A percentile compares a stretch with the other conserved stretches of the same genome.
phyloP scores from a whole-genome alignment of 2,329 filamentous ascomycete genomes.

The Exserohilum turcica region DNA sequence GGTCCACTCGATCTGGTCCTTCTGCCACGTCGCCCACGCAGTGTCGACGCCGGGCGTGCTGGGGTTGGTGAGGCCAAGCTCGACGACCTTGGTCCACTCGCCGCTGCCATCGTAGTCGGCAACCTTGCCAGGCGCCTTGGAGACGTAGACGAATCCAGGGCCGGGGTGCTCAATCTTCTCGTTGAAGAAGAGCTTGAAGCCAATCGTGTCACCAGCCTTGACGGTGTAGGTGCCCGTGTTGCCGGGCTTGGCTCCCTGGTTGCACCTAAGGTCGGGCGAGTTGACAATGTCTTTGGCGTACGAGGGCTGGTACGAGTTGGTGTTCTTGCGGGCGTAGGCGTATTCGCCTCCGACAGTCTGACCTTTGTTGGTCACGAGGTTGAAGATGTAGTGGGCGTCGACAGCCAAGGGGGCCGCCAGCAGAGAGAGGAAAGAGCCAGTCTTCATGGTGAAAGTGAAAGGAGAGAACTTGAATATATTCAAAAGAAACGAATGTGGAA shows the following conservation, averaged over 20 bases:
- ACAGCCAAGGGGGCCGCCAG: conserved; percentile 32
- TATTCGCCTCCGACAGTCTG: conserved; percentile 39
- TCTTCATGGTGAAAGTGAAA: conserved; percentile 35
- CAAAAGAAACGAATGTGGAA: conserved; percentile 16
- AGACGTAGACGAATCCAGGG: conserved; percentile 47
- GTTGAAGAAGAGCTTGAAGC: conserved; percentile 58
- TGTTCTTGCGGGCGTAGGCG: conserved; percentile 44
- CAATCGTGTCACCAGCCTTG: conserved; percentile 55
- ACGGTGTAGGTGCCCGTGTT: conserved; percentile 46
- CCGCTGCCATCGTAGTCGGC: conserved; percentile 70
- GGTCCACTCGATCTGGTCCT: conserved; percentile 52
- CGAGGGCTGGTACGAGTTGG: conserved; percentile 42
- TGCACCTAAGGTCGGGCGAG: conserved; percentile 45
- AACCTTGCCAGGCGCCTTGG: conserved; percentile 65
- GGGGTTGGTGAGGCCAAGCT: conserved; percentile 39
- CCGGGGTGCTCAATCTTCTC: conserved; percentile 53
- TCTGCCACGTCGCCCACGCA: conserved; percentile 46
- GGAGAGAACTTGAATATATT: conserved; percentile 10
- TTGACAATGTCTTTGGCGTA: conserved; percentile 40
- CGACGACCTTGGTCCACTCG: conserved; percentile 46
- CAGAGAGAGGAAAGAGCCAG: conserved; percentile 32
- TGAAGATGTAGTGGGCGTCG: conserved; percentile 47
- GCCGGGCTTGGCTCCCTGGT: conserved; percentile 41
- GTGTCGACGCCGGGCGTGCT: conserved; percentile 29
- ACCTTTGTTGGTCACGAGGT: conserved; percentile 43